Evolutionary conservation across 2,329 filamentous ascomycete species (phyloP).

Genomic region (Curvularia eragrostidis): DNA sequence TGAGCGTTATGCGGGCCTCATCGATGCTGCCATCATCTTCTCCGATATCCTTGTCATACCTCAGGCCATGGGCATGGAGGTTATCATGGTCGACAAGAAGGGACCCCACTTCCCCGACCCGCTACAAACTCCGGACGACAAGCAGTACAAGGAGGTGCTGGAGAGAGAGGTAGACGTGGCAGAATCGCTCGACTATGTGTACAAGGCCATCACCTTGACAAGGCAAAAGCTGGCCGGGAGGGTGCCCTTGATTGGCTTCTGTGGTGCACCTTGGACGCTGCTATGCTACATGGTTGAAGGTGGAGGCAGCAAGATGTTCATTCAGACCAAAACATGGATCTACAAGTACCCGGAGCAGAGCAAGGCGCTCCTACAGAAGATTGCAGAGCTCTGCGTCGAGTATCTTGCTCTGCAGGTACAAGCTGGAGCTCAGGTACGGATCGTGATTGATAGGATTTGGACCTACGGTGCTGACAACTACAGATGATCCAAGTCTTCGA

Average conservation of each 20-base stretch:
- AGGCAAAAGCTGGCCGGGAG: slow-evolving; percentile 84
- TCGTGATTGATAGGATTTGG: neutral
- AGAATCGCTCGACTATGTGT: slow-evolving; percentile 88
- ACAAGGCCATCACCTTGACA: slow-evolving; percentile 91
- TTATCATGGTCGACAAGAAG: slow-evolving; percentile 98
- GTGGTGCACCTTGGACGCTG: slow-evolving; percentile 94
- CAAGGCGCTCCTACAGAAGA: slow-evolving; percentile 85
- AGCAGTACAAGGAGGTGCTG: slow-evolving; percentile 81
- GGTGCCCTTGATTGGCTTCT: slow-evolving; percentile 95
- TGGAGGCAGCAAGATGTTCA: slow-evolving; percentile 93
- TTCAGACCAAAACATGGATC: slow-evolving; percentile 94
- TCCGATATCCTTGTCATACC: slow-evolving; percentile 98
- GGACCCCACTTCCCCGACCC: slow-evolving; percentile 93
- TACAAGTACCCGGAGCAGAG: slow-evolving; percentile 85
- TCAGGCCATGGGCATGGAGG: slow-evolving; percentile 97
- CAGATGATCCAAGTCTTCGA: slow-evolving; percentile 95
- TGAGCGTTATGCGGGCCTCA: slow-evolving; percentile 85
- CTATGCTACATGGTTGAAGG: slow-evolving; percentile 99
- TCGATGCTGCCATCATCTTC: slow-evolving; percentile 98
- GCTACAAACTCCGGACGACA: slow-evolving; percentile 77
- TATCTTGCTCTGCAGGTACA: slow-evolving; percentile 91
- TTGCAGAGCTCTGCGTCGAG: slow-evolving; percentile 92
- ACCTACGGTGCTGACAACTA: slow-evolving; percentile 21
- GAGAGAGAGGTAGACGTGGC: slow-evolving; percentile 81
- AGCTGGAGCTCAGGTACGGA: slow-evolving; percentile 81